Conservation (phyloP, 345 rosid species). For the Gossypium bickii region DNA sequence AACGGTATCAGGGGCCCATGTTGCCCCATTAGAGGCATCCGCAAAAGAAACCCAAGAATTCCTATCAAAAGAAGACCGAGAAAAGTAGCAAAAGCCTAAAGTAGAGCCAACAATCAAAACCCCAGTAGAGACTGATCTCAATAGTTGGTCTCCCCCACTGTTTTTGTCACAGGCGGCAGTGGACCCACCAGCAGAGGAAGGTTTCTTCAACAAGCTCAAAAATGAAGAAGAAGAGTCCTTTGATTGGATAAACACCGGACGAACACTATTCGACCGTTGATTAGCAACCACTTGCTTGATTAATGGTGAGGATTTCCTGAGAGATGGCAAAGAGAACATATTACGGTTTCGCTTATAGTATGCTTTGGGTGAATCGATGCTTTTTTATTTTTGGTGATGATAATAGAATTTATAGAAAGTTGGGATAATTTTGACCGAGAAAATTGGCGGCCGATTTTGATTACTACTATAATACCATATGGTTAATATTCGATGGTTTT, state of each 20-base stretch:
- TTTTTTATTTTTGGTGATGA: background rate
- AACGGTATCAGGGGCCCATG: background rate
- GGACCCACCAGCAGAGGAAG: conserved; percentile 8
- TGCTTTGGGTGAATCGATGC: background rate
- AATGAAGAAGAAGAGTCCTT: conserved; percentile 15
- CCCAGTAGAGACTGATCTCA: conserved; percentile 30
- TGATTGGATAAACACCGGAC: conserved; percentile 7
- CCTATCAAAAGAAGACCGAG: background rate
- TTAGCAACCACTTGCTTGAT: conserved; percentile 14
- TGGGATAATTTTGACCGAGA: conserved; percentile 21
- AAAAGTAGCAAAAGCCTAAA: conserved; percentile 33
- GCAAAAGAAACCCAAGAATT: conserved; percentile 25
- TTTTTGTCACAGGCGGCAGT: background rate
- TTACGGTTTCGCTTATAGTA: conserved; percentile 2
- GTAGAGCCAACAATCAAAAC: conserved; percentile 31
- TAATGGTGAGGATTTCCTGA: conserved; percentile 23
- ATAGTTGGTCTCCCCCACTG: conserved; percentile 11
- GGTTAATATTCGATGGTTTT: too few relatives aligned
- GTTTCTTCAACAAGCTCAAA: conserved; percentile 2
- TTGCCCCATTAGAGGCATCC: conserved; percentile 17
- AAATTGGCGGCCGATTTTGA: conserved; percentile 13
- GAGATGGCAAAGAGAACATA: conserved; percentile 32
- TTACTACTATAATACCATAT: background rate
- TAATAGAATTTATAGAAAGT: background rate
- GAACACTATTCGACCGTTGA: background rate